These are phyloP conservation scores for Proliferodiscus dingleyae DNA, from an alignment of 2,329 filamentous ascomycete genomes.

Conservation along the genomic window DNA sequence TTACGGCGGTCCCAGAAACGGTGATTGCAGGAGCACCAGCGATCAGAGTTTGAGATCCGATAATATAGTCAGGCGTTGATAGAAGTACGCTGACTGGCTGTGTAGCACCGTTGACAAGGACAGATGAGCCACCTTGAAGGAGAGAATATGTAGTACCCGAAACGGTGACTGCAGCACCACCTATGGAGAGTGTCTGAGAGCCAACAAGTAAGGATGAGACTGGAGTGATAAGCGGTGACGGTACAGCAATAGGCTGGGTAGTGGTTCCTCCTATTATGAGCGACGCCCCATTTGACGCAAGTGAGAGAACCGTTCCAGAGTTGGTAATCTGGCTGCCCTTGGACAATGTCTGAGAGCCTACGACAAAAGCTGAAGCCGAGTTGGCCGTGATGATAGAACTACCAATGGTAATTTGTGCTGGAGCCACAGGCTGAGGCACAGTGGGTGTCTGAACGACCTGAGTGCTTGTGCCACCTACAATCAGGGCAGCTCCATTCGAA, in stretches of 20 bases:
- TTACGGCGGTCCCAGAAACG: not conserved
- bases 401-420: too few species aligned
- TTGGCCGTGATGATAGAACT: not conserved
- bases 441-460: too few species aligned
- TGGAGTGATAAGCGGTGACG: too few species aligned
- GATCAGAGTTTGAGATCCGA: not conserved
- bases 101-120: not conserved
- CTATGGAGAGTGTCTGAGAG: not conserved
- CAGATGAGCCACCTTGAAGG: not conserved
- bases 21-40: not conserved
- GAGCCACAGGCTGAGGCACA: too few species aligned
- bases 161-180: not conserved
- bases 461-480: not conserved
- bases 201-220: not conserved
- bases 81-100: not conserved
- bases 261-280: too few species aligned
- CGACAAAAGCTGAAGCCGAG: not conserved
- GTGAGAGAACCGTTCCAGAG: too few species aligned
- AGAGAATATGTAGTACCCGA: not conserved
- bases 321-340: too few species aligned
- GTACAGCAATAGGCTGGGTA: too few species aligned
- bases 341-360: too few species aligned
- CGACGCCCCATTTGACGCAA: too few species aligned
- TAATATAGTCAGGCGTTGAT: not conserved
- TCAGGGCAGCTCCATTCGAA: slow-evolving; percentile 1